Evolutionary conservation across 2,329 filamentous ascomycete species (phyloP).

Genomic region (Colletotrichum nymphaeae): DNA sequence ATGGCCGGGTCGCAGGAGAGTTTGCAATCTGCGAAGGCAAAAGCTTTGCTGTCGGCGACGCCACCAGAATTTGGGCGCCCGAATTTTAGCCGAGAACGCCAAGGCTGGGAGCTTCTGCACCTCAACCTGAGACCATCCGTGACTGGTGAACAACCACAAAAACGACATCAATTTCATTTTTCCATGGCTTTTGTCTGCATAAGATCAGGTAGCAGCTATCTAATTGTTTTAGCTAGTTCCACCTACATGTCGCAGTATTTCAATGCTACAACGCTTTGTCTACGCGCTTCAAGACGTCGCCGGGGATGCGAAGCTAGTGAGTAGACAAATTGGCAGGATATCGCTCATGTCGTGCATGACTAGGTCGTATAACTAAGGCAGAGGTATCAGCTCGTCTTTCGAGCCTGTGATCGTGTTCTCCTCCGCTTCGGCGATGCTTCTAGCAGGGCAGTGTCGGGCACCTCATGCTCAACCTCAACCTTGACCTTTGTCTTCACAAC

Average conservation of each 20-base stretch:
- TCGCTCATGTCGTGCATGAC: not conserved
- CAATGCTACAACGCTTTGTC: not conserved
- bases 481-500: slow-evolving; percentile 33
- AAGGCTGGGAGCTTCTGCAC: not conserved
- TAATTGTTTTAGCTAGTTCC: too few relatives aligned
- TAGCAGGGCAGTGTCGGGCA: not conserved
- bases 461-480: slow-evolving; percentile 26
- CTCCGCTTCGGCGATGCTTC: slow-evolving; percentile 31
- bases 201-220: too few relatives aligned
- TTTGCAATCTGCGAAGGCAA: slow-evolving; percentile 39
- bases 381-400: not conserved
- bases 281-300: not conserved
- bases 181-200: too few relatives aligned
- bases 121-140: not conserved
- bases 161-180: too few relatives aligned
- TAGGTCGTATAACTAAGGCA: not conserved
- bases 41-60: slow-evolving; percentile 43
- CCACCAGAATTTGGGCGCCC: slow-evolving; percentile 46
- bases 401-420: slow-evolving; percentile 33
- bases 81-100: slow-evolving; percentile 46
- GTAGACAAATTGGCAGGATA: too few relatives aligned
- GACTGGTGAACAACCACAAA: not conserved
- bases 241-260: too few relatives aligned
- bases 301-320: not conserved
- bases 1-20: slow-evolving; percentile 35